These are phyloP conservation scores for Veloboletus limbatus DNA, from an alignment of 1,284 basidiomycete species.

Conservation along the genomic window DNA sequence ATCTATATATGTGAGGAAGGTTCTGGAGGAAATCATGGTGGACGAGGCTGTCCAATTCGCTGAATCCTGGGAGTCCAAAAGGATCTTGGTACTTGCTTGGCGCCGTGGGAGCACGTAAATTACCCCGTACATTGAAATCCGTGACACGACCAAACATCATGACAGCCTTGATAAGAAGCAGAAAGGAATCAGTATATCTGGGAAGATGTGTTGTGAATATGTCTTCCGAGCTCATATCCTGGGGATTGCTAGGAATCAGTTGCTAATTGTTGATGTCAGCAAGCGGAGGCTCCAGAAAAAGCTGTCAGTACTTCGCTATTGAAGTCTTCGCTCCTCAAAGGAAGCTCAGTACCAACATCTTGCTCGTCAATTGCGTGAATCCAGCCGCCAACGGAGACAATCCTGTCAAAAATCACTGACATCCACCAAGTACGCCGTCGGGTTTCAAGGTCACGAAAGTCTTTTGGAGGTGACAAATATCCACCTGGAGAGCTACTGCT, in stretches of 20 bases:
- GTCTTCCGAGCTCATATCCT: conserved; percentile 59
- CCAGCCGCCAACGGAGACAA: conserved; percentile 86
- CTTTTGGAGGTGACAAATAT: conserved; percentile 75
- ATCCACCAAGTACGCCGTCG: conserved; percentile 85
- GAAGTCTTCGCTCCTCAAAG: conserved; percentile 69
- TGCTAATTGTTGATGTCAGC: conserved; percentile 37
- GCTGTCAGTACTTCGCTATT: conserved; percentile 54
- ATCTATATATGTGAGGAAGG: conserved; percentile 64
- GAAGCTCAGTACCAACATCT: conserved; percentile 78
- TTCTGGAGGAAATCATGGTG: conserved; percentile 63
- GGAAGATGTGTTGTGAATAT: conserved; percentile 67
- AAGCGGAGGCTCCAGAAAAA: conserved; percentile 6
- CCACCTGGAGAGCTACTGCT: conserved; percentile 65
- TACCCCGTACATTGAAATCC: conserved; percentile 74
- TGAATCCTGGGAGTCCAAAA: conserved; percentile 60
- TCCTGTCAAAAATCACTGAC: conserved; percentile 79
- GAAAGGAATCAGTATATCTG: conserved; percentile 74
- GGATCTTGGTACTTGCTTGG: conserved; percentile 68
- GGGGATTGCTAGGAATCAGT: conserved; percentile 64
- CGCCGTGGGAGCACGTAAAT: conserved; percentile 55
- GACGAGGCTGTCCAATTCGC: conserved; percentile 64
- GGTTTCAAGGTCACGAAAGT: conserved; percentile 68
- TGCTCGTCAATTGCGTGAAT: conserved; percentile 76
- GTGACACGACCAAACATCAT: conserved; percentile 82
- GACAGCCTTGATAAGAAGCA: conserved; percentile 73